phyloP scores from a whole-genome alignment of 179 eudicot genomes.

The Silene vulgaris region DNA sequence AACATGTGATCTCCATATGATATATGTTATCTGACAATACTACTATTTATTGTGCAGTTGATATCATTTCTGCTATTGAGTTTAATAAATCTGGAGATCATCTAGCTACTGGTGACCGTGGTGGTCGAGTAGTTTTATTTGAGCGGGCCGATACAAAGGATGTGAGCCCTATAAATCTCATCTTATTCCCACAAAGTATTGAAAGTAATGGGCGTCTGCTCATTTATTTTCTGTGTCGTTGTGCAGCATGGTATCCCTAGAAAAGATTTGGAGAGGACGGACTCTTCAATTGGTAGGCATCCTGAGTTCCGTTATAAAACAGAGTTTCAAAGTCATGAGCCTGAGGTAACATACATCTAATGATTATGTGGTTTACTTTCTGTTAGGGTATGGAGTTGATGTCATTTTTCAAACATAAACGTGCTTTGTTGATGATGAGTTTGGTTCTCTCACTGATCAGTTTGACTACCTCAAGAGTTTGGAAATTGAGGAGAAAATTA shows the following conservation, averaged over 20 bases:
- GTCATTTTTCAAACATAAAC: neutral
- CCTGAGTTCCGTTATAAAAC: slow-evolving; percentile 91
- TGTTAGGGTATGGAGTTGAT: neutral
- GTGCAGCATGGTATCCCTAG: slow-evolving; percentile 60
- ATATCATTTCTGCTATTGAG: slow-evolving; percentile 48
- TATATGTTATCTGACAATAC: neutral
- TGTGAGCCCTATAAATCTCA: slow-evolving; percentile 26
- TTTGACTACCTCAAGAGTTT: slow-evolving; percentile 81
- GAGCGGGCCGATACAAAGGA: slow-evolving; percentile 47
- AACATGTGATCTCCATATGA: neutral
- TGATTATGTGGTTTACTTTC: slow-evolving; percentile 11
- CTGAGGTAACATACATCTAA: slow-evolving; percentile 48
- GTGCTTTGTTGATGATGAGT: slow-evolving; percentile 17
- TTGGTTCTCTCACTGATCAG: slow-evolving; percentile 37
- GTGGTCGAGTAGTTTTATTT: slow-evolving; percentile 48
- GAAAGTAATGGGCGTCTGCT: neutral
- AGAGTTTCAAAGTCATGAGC: slow-evolving; percentile 92
- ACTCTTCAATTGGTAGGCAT: slow-evolving; percentile 53
- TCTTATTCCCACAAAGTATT: neutral
- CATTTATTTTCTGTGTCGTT: slow-evolving; percentile 8
- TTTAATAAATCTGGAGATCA: slow-evolving; percentile 48
- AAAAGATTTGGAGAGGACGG: slow-evolving; percentile 70
- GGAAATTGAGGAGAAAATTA: slow-evolving; percentile 85
- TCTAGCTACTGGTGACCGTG: slow-evolving; percentile 52
- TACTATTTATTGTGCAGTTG: slow-evolving; percentile 34